Conservation (phyloP, 208 protist species). For the Crithidia bombi region DNA sequence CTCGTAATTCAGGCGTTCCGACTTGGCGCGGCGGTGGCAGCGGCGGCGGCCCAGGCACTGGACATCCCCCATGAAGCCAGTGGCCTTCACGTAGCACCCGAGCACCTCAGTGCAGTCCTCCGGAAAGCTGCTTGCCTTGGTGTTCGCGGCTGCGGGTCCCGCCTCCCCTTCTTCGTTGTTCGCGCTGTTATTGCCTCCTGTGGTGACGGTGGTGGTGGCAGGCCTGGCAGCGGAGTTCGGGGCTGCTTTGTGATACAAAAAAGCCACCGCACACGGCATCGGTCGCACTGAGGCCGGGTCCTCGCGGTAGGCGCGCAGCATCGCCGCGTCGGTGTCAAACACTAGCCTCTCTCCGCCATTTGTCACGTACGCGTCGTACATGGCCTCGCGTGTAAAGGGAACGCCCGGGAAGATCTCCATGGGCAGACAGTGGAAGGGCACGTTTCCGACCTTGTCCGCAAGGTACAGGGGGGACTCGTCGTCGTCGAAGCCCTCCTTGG, state of each 20-base stretch:
- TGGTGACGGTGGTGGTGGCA: background rate
- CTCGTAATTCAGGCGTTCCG: constrained; percentile 48
- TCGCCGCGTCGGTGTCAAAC: constrained; percentile 47
- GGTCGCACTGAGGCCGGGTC: constrained; percentile 37
- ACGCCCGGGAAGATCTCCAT: constrained; percentile 40
- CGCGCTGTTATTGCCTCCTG: background rate
- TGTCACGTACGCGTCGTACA: constrained; percentile 49
- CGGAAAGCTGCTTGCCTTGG: background rate
- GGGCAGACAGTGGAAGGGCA: constrained; percentile 29
- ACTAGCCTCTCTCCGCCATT: constrained; percentile 28
- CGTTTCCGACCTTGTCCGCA: constrained; percentile 16
- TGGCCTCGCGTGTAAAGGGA: constrained; percentile 31
- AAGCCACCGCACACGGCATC: constrained; percentile 67
- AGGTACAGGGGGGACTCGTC: constrained; percentile 13
- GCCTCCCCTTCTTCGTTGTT: background rate
- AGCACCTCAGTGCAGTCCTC: constrained; percentile 53
- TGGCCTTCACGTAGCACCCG: constrained; percentile 51
- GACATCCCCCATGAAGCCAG: constrained; percentile 45
- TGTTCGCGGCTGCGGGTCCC: background rate
- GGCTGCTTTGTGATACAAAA: constrained; percentile 56
- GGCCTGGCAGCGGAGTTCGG: background rate
- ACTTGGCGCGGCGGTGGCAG: background rate
- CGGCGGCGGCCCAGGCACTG: constrained; percentile 13
- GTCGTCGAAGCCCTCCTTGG: constrained; percentile 7
- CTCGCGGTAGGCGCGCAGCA: constrained; percentile 33